Conservation (phyloP, 2,329 filamentous ascomycete genomes). For the Sarocladium brachiariae region DNA sequence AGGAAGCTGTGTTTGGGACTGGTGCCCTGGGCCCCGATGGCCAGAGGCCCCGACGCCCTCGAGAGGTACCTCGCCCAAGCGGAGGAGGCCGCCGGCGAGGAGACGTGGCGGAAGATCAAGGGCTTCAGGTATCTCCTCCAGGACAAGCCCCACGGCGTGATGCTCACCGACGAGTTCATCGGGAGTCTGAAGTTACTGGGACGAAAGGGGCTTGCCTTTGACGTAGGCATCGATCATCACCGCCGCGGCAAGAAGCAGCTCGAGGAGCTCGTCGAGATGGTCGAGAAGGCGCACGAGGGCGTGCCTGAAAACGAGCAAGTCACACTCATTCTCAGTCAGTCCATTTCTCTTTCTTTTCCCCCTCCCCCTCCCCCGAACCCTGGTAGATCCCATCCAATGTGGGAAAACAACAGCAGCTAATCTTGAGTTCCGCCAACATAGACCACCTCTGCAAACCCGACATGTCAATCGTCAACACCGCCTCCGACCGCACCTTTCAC, state of each 20-base stretch:
- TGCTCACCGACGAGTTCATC: slow-evolving; percentile 58
- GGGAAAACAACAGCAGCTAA: no score
- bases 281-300: slow-evolving; percentile 57
- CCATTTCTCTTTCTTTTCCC: no score
- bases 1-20: slow-evolving; percentile 57
- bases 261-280: slow-evolving; percentile 64
- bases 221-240: slow-evolving; percentile 77
- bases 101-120: slow-evolving; percentile 60
- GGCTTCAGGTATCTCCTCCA: slow-evolving; percentile 83
- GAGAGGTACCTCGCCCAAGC: slow-evolving; percentile 58
- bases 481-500: slow-evolving; percentile 50
- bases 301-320: slow-evolving; percentile 54
- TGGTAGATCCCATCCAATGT: no score
- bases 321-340: slow-evolving; percentile 63
- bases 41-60: slow-evolving; percentile 54
- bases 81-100: slow-evolving; percentile 52
- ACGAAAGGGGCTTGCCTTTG: slow-evolving; percentile 61
- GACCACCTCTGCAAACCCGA: slow-evolving; percentile 90
- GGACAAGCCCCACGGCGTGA: slow-evolving; percentile 61
- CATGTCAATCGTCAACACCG: slow-evolving; percentile 53
- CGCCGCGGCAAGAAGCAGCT: slow-evolving; percentile 68
- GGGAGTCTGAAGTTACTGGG: slow-evolving; percentile 60
- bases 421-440: no score
- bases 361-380: no score
- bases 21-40: slow-evolving; percentile 81